phyloP scores from a whole-genome alignment of 1,284 basidiomycete genomes.

The Chiua sp. region DNA sequence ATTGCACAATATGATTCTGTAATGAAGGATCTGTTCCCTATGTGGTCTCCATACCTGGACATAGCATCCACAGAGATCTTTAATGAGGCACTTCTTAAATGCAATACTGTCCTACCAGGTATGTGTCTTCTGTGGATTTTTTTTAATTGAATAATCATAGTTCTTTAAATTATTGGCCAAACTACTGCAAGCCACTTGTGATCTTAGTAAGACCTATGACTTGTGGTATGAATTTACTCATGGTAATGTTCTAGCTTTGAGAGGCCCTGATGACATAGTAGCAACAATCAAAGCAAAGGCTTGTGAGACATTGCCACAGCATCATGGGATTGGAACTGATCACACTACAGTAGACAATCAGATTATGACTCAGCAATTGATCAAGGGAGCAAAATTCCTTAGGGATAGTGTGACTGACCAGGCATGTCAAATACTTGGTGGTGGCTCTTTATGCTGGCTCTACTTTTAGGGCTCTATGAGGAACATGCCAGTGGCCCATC shows the following conservation, averaged over 20 bases:
- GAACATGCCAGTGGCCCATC: neutral
- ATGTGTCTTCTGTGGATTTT: neutral
- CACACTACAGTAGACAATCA: neutral
- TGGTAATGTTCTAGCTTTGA: neutral
- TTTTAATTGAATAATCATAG: too few species aligned
- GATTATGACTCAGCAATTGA: neutral
- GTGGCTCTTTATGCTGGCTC: neutral
- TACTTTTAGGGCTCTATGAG: neutral
- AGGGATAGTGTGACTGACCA: neutral
- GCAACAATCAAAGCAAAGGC: neutral
- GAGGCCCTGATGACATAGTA: neutral
- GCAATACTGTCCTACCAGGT: neutral
- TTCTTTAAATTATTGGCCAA: neutral
- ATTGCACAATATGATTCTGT: neutral
- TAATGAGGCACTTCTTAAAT: neutral
- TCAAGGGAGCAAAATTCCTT: neutral
- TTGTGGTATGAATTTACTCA: too few species aligned
- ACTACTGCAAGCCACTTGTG: neutral
- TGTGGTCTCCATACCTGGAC: neutral
- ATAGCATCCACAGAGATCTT: neutral
- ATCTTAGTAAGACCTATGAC: neutral
- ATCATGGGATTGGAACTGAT: neutral
- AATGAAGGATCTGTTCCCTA: neutral
- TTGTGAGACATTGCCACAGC: neutral
- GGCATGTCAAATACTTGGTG: neutral